phyloP scores from a whole-genome alignment of 352 stramenopile genomes.

The Globisporangium echinulatum region DNA sequence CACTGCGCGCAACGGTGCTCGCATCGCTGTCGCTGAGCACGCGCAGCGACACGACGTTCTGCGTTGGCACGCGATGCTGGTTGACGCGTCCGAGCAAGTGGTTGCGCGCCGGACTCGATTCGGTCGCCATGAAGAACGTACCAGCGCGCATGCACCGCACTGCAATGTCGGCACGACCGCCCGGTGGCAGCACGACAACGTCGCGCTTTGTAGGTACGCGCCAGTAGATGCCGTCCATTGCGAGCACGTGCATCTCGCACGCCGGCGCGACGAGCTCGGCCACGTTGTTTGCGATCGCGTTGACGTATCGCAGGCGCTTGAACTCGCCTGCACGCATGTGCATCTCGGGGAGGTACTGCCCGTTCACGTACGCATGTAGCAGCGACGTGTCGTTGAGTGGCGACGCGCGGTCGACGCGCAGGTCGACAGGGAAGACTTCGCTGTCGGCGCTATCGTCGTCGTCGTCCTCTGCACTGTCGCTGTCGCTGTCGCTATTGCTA shows the following conservation, averaged over 20 bases:
- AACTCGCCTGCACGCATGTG: conserved; percentile 42
- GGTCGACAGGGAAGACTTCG: conserved; percentile 29
- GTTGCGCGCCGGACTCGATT: conserved; percentile 50
- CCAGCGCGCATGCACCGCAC: conserved; percentile 40
- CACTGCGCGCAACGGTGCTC: neutral
- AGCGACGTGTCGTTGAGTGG: conserved; percentile 69
- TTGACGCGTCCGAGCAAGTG: conserved; percentile 49
- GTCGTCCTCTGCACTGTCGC: conserved; percentile 12
- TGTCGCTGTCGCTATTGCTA: conserved; percentile 3
- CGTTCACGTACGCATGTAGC: conserved; percentile 67
- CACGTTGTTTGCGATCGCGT: conserved; percentile 80
- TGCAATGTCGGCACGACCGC: conserved; percentile 56
- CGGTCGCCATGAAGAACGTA: conserved; percentile 61
- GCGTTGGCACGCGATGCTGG: conserved; percentile 64
- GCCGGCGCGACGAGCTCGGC: conserved; percentile 50
- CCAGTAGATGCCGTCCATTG: conserved; percentile 70
- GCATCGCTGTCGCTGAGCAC: conserved; percentile 16
- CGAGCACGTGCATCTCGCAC: conserved; percentile 53
- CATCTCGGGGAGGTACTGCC: conserved; percentile 57
- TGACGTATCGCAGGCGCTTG: conserved; percentile 66
- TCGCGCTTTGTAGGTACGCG: conserved; percentile 28
- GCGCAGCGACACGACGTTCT: conserved; percentile 51
- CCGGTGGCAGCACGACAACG: conserved; percentile 58
- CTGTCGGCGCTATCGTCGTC: conserved; percentile 9
- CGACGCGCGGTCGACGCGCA: conserved; percentile 33